Conservation (phyloP, 805 yeast species). For the Starmerella stellata region DNA sequence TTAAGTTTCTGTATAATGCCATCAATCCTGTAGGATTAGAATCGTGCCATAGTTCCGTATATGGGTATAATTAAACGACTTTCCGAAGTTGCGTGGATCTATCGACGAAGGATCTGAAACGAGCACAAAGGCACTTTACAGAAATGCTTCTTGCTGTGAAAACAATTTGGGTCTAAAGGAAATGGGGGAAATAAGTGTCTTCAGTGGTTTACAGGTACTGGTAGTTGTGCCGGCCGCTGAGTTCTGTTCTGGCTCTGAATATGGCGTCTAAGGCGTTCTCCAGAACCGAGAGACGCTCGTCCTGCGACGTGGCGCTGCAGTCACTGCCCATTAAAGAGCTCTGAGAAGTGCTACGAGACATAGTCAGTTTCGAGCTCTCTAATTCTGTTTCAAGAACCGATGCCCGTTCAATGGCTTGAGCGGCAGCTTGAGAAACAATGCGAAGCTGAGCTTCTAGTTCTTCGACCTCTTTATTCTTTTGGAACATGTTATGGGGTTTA, state of each 20-base stretch:
- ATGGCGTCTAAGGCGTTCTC: conserved; percentile 16
- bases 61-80: no score
- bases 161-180: no score
- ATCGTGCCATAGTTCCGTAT: no score
- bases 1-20: no score
- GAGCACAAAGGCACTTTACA: no score
- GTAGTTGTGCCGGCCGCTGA: conserved; percentile 15
- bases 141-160: no score
- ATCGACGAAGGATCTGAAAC: no score
- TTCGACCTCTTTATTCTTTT: conserved; percentile 11
- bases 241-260: conserved; percentile 14
- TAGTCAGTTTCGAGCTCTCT: conserved; percentile 3
- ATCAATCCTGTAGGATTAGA: no score
- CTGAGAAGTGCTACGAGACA: conserved; percentile 6
- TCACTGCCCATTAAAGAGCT: conserved; percentile 4
- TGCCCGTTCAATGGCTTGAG: conserved; percentile 18
- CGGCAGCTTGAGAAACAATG: conserved; percentile 17
- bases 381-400: conserved; percentile 16
- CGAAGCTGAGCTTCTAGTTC: conserved; percentile 18
- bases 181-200: no score
- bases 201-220: conserved; percentile 11
- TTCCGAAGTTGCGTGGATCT: no score
- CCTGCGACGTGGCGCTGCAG: not conserved
- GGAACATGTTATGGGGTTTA: not conserved
- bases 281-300: conserved; percentile 12